Base-by-base conservation (phyloP, 1,284 basidiomycete genomes). In the Termitomyces sp. region DNA sequence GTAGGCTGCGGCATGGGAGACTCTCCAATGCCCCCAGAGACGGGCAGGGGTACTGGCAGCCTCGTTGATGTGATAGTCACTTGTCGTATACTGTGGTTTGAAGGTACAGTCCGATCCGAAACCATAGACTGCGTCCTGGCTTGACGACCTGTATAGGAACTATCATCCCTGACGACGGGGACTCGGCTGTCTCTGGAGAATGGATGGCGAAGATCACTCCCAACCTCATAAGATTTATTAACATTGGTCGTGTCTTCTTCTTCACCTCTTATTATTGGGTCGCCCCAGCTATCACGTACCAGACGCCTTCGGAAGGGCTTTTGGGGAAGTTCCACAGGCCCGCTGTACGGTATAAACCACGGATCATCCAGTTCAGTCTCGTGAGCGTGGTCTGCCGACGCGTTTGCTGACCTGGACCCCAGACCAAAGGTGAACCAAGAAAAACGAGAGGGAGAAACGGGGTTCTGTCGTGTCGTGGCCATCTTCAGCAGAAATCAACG, bases 311-410 rank as follows among this genome's bases (percentile, higher is more conserved):
- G 57, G 21, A 60, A 49, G 15, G 61, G 56, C 41, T 63, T 63
- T 19, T 62, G 67, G 9, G 78, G 79, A 15, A 69, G 63, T 60
- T 82, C 82, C 65, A 79, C 78, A 2, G 83, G 81, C 1, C 82
- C 82, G 59, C 78, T 81, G 72, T 85, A 83, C 1, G 82, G 82
- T 54, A 81, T 82, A 66, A 82, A 83, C 81, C 81, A 83, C 53
- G 82, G 76, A 24, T 81, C 51, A 39, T 70, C 65, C 59, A 61
- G 50, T 53, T 57, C 54, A 17, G 21, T 52, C 34, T 48, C 46
- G 36, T 50, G 36, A 53, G 47, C 31, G 24, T 28, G 59, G 46
- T 36, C 49, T 50, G 42, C 43, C 19, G 57, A 47, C 34, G 56
- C 36, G 34, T 47, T 56, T 13, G 48, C 26, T 39, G 58, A 54